These are phyloP conservation scores for Apiospora phragmitis DNA, from an alignment of 2,329 filamentous ascomycete genomes.

Conservation along the genomic window DNA sequence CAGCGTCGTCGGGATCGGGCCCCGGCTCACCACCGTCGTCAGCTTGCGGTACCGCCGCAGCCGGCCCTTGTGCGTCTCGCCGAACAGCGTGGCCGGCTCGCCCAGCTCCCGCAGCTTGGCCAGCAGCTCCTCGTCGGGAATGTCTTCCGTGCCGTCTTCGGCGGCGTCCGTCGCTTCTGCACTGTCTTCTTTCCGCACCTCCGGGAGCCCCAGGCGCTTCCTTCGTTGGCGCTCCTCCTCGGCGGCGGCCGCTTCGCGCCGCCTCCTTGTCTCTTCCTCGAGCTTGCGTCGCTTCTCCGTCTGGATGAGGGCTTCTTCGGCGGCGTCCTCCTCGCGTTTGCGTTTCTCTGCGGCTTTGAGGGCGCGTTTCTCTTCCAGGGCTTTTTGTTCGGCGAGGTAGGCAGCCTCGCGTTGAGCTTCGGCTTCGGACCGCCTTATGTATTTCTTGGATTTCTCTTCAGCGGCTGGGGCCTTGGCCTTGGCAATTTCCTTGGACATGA, in stretches of 20 bases:
- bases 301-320: constrained; percentile 64
- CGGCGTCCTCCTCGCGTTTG: constrained; percentile 84
- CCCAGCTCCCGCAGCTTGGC: constrained; percentile 68
- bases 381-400: constrained; percentile 80
- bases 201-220: constrained; percentile 78
- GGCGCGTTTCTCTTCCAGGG: constrained; percentile 69
- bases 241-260: constrained; percentile 71
- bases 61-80: constrained; percentile 71
- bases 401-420: constrained; percentile 79
- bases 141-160: constrained; percentile 54
- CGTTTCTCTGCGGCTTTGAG: constrained; percentile 76
- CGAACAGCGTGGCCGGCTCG: constrained; percentile 77
- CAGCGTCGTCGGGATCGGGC: constrained; percentile 85
- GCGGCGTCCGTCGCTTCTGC: constrained; percentile 44
- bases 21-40: constrained; percentile 61
- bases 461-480: constrained; percentile 59
- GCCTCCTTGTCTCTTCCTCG: constrained; percentile 74
- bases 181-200: constrained; percentile 55
- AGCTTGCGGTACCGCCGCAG: constrained; percentile 72
- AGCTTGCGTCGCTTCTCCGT: constrained; percentile 82
- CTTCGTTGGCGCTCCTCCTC: constrained; percentile 72
- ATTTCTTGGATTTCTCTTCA: constrained; percentile 63
- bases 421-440: constrained; percentile 79
- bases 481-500: constrained; percentile 92
- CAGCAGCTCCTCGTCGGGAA: constrained; percentile 70